Conservation (phyloP, 345 rosid species). For the Hypericum perforatum region DNA sequence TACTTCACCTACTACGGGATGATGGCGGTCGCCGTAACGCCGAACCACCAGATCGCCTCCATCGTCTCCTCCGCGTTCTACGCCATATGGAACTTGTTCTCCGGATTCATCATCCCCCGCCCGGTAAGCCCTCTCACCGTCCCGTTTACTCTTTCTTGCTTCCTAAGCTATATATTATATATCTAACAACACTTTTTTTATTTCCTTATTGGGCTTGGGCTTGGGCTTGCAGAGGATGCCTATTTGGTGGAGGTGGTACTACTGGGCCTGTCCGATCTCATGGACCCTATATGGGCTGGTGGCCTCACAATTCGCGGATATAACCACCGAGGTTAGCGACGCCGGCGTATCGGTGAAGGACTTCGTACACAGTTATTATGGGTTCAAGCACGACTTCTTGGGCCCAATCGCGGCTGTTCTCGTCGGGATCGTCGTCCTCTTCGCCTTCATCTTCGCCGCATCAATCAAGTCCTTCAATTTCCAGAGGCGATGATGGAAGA, state of each 20-base stretch:
- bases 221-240: slow-evolving; percentile 12
- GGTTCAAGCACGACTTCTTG: slow-evolving; percentile 17
- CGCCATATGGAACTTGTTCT: too few relatives aligned
- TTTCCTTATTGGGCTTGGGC: too few relatives aligned
- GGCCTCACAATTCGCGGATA: slow-evolving; percentile 13
- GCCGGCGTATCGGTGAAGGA: background rate
- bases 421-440: slow-evolving; percentile 4
- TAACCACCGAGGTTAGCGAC: background rate
- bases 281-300: slow-evolving; percentile 20
- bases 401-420: slow-evolving; percentile 10
- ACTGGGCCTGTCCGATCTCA: slow-evolving; percentile 13
- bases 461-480: slow-evolving; percentile 14
- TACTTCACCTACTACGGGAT: too few relatives aligned
- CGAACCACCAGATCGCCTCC: too few relatives aligned
- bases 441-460: slow-evolving; percentile 12
- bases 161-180: too few relatives aligned
- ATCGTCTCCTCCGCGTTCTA: too few relatives aligned
- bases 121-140: too few relatives aligned
- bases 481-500: slow-evolving; percentile 16
- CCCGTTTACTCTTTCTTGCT: too few relatives aligned
- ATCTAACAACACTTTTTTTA: too few relatives aligned
- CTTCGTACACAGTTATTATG: background rate
- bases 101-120: too few relatives aligned
- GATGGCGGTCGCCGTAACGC: too few relatives aligned
- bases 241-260: slow-evolving; percentile 23